Conservation (phyloP, 2,329 filamentous ascomycete genomes). For the Diaporthe nobilis region DNA sequence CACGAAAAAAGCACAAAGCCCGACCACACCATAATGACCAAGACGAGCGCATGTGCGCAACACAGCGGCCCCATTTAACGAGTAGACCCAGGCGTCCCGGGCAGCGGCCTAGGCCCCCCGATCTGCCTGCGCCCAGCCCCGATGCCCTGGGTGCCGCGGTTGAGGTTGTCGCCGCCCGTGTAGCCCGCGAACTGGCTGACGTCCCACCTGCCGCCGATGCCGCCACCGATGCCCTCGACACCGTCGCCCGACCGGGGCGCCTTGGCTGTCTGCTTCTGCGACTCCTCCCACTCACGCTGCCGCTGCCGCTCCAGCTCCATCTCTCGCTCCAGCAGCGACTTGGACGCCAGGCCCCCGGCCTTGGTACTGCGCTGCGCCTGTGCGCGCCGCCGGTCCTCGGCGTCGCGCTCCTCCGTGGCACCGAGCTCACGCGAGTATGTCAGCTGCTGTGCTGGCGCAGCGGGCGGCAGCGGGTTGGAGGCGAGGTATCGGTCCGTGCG, state of each 20-base stretch:
- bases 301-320: constrained; percentile 85
- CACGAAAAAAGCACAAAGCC: background rate
- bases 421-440: constrained; percentile 65
- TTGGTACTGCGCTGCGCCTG: constrained; percentile 73
- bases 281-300: constrained; percentile 84
- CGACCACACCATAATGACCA: background rate
- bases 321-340: constrained; percentile 82
- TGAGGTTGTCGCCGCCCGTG: constrained; percentile 82
- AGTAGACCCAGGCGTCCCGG: constrained; percentile 51
- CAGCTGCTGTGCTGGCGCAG: constrained; percentile 52
- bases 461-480: constrained; percentile 65
- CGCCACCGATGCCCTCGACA: constrained; percentile 76
- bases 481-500: constrained; percentile 72
- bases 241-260: constrained; percentile 63
- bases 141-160: constrained; percentile 74
- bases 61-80: background rate
- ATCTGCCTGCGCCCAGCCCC: constrained; percentile 82
- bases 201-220: constrained; percentile 79
- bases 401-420: constrained; percentile 72
- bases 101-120: constrained; percentile 80
- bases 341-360: constrained; percentile 74
- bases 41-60: background rate
- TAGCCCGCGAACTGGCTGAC: constrained; percentile 82
- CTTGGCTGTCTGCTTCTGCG: constrained; percentile 75
- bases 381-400: constrained; percentile 72